Percentiles rank a stretch among this genome's conserved stretches.
Evolutionary conservation across 129 eudicot genomes (phyloP).

Genomic region (Helianthus annuus): HanXRQr2.0-SUNRISE NC_035449.2:1879841-1880340

Average conservation of each 20-base stretch:
- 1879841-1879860: slow-evolving; percentile 93
- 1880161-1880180: slow-evolving; percentile 4
- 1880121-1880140: slow-evolving; percentile 59
- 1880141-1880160: slow-evolving; percentile 68
- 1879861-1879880: slow-evolving; percentile 87
- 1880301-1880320: slow-evolving; percentile 1
- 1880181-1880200: neutral
- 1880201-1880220: neutral
- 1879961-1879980: slow-evolving; percentile 69
- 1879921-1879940: neutral
- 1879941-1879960: neutral
- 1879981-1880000: slow-evolving; percentile 92
- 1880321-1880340: slow-evolving; percentile 24
- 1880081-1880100: slow-evolving; percentile 75
- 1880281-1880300: slow-evolving; percentile 13
- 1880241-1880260: slow-evolving; percentile 26
- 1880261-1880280: slow-evolving; percentile 15
- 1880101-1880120: slow-evolving; percentile 65
- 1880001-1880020: slow-evolving; percentile 91
- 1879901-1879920: neutral
- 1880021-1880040: slow-evolving; percentile 81
- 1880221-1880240: neutral
- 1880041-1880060: slow-evolving; percentile 76
- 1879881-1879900: slow-evolving; percentile 44
- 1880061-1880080: slow-evolving; percentile 90